Percentiles rank a stretch among this genome's conserved stretches.
Conservation (phyloP, 495 filamentous ascomycete genomes). For the Aspergillus heteromorphus region DNA sequence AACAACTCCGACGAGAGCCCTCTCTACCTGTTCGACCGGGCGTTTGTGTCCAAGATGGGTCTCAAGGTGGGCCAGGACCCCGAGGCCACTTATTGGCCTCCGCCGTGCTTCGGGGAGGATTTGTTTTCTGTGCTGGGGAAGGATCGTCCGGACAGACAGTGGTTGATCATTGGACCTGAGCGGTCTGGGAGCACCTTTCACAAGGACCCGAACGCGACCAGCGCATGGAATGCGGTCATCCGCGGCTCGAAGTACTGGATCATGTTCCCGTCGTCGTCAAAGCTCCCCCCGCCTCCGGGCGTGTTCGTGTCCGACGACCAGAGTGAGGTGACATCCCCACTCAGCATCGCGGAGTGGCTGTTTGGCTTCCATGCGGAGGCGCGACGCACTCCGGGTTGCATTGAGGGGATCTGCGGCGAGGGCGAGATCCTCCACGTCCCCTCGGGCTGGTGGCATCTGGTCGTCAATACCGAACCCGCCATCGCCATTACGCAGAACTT, state of each 20-base stretch:
- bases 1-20: conserved; percentile 84
- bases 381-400: conserved; percentile 67
- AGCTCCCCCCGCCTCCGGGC: conserved; percentile 67
- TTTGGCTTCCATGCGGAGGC: conserved; percentile 88
- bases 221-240: conserved; percentile 94
- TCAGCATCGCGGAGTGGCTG: conserved; percentile 95
- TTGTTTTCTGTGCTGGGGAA: conserved; percentile 76
- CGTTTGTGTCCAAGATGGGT: conserved; percentile 83
- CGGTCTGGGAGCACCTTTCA: conserved; percentile 94
- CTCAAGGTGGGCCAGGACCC: conserved; percentile 53
- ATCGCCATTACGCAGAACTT: conserved; percentile 97
- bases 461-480: conserved; percentile 77
- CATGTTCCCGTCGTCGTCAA: conserved; percentile 71
- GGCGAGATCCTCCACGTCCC: conserved; percentile 95
- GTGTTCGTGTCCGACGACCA: conserved; percentile 89
- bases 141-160: conserved; percentile 80
- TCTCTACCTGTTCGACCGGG: conserved; percentile 85
- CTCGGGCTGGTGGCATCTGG: conserved; percentile 93
- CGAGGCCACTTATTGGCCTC: conserved; percentile 70
- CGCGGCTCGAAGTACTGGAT: conserved; percentile 97
- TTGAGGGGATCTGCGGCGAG: conserved; percentile 79
- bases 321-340: conserved; percentile 89
- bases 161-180: conserved; percentile 89
- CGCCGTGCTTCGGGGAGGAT: conserved; percentile 82
- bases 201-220: conserved; percentile 74